phyloP scores from a whole-genome alignment of 495 filamentous ascomycete genomes.

The Penicillium atrosanguineum region DNA sequence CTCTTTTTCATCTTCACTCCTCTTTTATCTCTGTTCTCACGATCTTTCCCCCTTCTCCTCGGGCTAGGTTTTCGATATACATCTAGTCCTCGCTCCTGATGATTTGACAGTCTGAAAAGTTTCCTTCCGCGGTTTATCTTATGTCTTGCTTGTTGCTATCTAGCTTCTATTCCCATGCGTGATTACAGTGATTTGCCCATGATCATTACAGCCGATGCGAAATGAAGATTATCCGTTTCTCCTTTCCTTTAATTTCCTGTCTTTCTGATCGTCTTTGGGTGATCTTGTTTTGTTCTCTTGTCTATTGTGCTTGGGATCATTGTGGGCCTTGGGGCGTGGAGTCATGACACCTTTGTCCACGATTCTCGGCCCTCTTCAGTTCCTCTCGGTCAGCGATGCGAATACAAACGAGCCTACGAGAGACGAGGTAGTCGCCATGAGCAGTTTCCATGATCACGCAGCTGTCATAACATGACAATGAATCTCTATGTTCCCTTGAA shows the following conservation, averaged over 20 bases:
- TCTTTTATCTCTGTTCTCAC: conserved; percentile 23
- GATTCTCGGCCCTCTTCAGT: conserved; percentile 2
- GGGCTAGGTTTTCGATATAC: conserved; percentile 35
- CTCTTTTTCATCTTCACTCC: conserved; percentile 12
- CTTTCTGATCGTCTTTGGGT: conserved; percentile 8
- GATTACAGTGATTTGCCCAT: conserved; percentile 40
- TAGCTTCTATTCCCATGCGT: conserved; percentile 41
- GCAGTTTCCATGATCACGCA: conserved; percentile 8
- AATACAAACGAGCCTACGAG: conserved; percentile 17
- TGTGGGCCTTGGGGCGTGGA: conserved; percentile 26
- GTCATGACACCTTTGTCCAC: conserved; percentile 1
- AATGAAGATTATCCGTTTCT: conserved; percentile 32
- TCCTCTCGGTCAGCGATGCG: conserved; percentile 8
- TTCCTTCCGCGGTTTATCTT: conserved; percentile 15
- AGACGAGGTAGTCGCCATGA: conserved; percentile 15
- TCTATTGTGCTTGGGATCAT: conserved; percentile 18
- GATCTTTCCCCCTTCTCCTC: conserved; percentile 26
- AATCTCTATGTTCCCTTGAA: conserved; percentile 2
- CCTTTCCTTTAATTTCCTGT: conserved; percentile 13
- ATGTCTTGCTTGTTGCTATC: conserved; percentile 30
- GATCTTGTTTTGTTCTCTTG: conserved; percentile 15
- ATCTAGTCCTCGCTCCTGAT: conserved; percentile 38
- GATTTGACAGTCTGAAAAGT: conserved; percentile 48
- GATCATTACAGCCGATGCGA: conserved; percentile 42
- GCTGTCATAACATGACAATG: conserved; percentile 18